Percentiles rank a stretch among this genome's conserved stretches.
Conservation (phyloP, 129 eudicot genomes). For the Artemisia tridentata region DNA sequence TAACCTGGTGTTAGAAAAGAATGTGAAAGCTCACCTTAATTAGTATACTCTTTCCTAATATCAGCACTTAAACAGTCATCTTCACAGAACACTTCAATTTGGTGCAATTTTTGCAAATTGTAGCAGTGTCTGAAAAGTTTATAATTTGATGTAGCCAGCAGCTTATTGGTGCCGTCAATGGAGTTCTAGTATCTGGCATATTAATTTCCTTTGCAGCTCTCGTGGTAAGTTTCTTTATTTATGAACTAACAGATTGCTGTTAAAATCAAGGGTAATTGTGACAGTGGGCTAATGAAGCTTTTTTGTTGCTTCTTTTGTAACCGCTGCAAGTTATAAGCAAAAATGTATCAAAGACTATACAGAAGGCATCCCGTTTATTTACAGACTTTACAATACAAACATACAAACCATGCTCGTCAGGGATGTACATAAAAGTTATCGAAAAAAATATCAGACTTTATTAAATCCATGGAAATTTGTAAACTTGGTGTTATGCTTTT, state of each 20-base stretch:
- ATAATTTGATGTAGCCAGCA: constrained; percentile 65
- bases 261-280: not conserved
- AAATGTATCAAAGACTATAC: constrained; percentile 9
- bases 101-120: constrained; percentile 11
- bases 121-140: constrained; percentile 22
- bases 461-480: too few species aligned
- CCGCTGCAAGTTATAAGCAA: not conserved
- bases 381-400: constrained; percentile 6
- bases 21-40: not conserved
- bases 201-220: constrained; percentile 71
- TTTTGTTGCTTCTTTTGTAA: constrained; percentile 16
- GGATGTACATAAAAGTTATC: not conserved
- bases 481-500: not conserved
- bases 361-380: not conserved
- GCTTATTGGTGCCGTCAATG: constrained; percentile 84
- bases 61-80: constrained; percentile 1
- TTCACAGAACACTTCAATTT: constrained; percentile 4
- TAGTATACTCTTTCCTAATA: not conserved
- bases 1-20: not conserved
- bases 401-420: constrained; percentile 7
- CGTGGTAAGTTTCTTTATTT: constrained; percentile 52
- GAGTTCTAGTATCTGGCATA: constrained; percentile 72
- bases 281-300: constrained; percentile 7
- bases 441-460: not conserved
- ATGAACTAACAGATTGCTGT: constrained; percentile 10